Percentiles rank a stretch among this genome's conserved stretches.
Evolutionary conservation across 306 rosid species (phyloP).

Genomic region (Cyamopsis tetragonoloba): DNA sequence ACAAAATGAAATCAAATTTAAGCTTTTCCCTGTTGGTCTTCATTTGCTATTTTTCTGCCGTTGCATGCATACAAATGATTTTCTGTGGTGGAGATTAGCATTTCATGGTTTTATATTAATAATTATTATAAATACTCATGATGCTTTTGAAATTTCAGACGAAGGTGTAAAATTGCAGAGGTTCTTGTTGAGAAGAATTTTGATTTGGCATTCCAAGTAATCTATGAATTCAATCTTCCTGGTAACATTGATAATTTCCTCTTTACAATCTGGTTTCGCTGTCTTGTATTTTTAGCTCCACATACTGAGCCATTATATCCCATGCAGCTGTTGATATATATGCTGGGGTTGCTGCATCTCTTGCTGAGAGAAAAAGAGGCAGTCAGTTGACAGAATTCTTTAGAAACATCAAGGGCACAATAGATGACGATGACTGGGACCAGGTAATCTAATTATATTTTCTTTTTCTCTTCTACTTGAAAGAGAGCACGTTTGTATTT

Average conservation of each 20-base stretch:
- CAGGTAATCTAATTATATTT: constrained; percentile 53
- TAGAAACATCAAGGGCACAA: constrained; percentile 87
- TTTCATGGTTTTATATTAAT: constrained; percentile 16
- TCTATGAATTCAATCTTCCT: constrained; percentile 89
- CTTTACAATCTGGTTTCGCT: background rate
- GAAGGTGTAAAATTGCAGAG: constrained; percentile 92
- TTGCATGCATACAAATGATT: constrained; percentile 14
- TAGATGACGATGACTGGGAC: constrained; percentile 96
- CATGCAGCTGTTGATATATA: constrained; percentile 91
- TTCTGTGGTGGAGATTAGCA: constrained; percentile 3
- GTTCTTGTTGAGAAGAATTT: constrained; percentile 92
- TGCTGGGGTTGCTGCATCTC: constrained; percentile 93
- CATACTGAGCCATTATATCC: constrained; percentile 19
- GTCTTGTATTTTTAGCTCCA: constrained; percentile 1
- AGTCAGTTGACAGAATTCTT: constrained; percentile 91
- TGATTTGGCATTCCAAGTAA: constrained; percentile 91
- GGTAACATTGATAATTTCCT: constrained; percentile 44
- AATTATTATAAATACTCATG: constrained; percentile 28
- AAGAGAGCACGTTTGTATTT: background rate
- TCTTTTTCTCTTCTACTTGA: constrained; percentile 18
- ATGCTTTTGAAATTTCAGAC: constrained; percentile 47
- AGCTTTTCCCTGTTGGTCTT: too few relatives aligned
- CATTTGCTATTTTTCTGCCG: too few relatives aligned
- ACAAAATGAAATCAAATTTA: too few relatives aligned
- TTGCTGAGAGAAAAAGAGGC: constrained; percentile 92